Percentiles rank a stretch among this genome's conserved stretches.
These are phyloP conservation scores for Ophiostoma sp. DNA, from an alignment of 2,329 filamentous ascomycete genomes.

Conservation along the genomic window DNA sequence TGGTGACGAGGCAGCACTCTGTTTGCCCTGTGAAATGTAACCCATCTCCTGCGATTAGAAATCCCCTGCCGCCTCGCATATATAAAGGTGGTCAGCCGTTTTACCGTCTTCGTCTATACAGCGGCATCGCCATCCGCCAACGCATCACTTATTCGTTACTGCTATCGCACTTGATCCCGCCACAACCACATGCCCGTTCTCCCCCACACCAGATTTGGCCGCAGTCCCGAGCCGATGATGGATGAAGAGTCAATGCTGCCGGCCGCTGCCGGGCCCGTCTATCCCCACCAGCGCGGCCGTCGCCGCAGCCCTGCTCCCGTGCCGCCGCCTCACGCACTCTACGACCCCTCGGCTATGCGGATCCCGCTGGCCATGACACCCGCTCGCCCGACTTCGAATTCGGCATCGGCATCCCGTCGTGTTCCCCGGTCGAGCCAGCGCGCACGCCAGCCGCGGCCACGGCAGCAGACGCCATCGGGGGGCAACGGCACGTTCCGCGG, in stretches of 20 bases:
- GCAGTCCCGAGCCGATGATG: neutral
- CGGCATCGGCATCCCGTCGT: neutral
- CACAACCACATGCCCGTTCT: neutral
- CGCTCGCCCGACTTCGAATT: neutral
- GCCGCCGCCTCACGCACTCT: neutral
- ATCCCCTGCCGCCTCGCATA: neutral
- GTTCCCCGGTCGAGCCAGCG: neutral
- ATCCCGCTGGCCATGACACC: slow-evolving; percentile 16
- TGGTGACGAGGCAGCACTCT: neutral
- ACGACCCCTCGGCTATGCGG: slow-evolving; percentile 6
- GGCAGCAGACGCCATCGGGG: slow-evolving; percentile 30
- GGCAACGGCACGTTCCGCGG: slow-evolving; percentile 40
- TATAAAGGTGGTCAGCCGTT: slow-evolving; percentile 8
- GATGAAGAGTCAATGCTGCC: neutral
- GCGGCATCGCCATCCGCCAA: neutral
- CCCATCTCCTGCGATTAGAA: neutral
- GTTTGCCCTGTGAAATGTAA: too few relatives aligned
- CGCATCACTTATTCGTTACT: neutral
- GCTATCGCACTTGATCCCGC: neutral
- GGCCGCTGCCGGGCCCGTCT: neutral
- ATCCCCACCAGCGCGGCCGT: slow-evolving; percentile 15
- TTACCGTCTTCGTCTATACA: too few relatives aligned
- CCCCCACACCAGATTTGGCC: neutral
- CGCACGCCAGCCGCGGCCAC: slow-evolving; percentile 24
- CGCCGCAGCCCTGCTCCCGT: slow-evolving; percentile 21